phyloP scores from a whole-genome alignment of 2,329 filamentous ascomycete species.

The Huntiella bhutanensis region DNA sequence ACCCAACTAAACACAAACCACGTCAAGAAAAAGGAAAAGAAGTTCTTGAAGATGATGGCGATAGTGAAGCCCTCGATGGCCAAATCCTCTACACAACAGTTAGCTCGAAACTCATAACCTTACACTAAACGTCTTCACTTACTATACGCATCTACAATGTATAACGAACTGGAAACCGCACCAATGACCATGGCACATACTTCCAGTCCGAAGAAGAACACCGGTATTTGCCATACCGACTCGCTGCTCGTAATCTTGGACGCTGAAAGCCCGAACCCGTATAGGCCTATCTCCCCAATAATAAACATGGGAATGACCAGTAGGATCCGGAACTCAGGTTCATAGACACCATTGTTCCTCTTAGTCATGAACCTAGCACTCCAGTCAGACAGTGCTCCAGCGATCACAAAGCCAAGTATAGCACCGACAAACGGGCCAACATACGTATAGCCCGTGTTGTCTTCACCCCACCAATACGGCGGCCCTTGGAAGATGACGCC shows the following conservation, averaged over 20 bases:
- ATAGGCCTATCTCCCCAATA: conserved; percentile 59
- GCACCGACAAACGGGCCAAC: conserved; percentile 72
- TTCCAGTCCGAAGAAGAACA: conserved; percentile 68
- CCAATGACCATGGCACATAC: conserved; percentile 85
- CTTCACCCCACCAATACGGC: conserved; percentile 64
- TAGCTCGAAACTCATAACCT: neutral
- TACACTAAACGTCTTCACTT: conserved; percentile 20
- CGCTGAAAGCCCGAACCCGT: conserved; percentile 63
- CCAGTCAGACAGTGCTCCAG: conserved; percentile 55
- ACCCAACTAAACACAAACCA: conserved; percentile 78
- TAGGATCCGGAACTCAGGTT: conserved; percentile 76
- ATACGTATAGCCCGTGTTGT: conserved; percentile 72
- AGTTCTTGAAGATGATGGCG: conserved; percentile 83
- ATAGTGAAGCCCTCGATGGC: conserved; percentile 79
- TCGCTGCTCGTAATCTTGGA: conserved; percentile 32
- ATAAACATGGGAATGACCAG: conserved; percentile 69
- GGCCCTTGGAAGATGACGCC: conserved; percentile 67
- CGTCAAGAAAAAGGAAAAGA: conserved; percentile 75
- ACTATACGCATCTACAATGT: conserved; percentile 87
- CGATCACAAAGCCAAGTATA: conserved; percentile 55
- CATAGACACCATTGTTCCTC: conserved; percentile 63
- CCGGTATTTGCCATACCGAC: conserved; percentile 55
- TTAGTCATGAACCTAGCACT: conserved; percentile 51
- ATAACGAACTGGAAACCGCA: conserved; percentile 66
- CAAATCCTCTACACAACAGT: conserved; percentile 40